Base-by-base conservation (phyloP, 75 land plant genomes). In the Chamaecyparis obtusa region DNA sequence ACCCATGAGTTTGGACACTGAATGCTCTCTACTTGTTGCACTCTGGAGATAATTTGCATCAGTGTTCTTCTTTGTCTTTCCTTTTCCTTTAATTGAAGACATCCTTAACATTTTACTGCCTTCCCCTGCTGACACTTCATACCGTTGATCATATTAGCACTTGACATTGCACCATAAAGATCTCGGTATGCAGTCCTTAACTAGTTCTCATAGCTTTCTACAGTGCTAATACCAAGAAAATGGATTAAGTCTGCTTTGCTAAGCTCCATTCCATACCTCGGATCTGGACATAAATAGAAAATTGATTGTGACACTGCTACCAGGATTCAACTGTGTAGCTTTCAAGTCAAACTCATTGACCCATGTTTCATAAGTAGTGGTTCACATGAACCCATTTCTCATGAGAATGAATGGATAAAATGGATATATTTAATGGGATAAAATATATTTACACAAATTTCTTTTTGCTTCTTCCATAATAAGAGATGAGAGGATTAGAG, bases 201-300 rank as follows among this genome's bases (percentile, higher is more conserved):
- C 27, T 9, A 79, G 5, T 79, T 79, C 82, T 79, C 82, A 79
- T 79, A 79, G 46, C 17, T 41, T 41, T 79, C 11, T 7, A 79
- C 46, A 19, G 44, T 39, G 41, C 17, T 37, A 16, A 79, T 41
- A 79, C 24, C 49, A 79, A 43, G 83, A 9, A 79, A 10, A 21
- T 41, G 41, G 21, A 79, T 9, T 43, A 43, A 79, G 8, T 79
- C 46, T 79, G 48, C 27, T 79, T 43, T 79, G 24, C 83, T 79
- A 46, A 79, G 83, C n/a, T 79, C 83, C 27, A 79, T 7, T 43
- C 49, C 83, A 19, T 49, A 79, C 14, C 81, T 78, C n/a, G n/a
- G n/a, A n/a, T n/a, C n/a, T n/a, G n/a, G n/a, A n/a, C n/a, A n/a
- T n/a, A n/a, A n/a, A n/a, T n/a, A n/a, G n/a, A n/a, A n/a, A n/a